Percentiles rank a stretch among this genome's conserved stretches.
Conservation (phyloP, 495 filamentous ascomycete genomes). For the Pseudoneurospora amorphoporcata region DNA sequence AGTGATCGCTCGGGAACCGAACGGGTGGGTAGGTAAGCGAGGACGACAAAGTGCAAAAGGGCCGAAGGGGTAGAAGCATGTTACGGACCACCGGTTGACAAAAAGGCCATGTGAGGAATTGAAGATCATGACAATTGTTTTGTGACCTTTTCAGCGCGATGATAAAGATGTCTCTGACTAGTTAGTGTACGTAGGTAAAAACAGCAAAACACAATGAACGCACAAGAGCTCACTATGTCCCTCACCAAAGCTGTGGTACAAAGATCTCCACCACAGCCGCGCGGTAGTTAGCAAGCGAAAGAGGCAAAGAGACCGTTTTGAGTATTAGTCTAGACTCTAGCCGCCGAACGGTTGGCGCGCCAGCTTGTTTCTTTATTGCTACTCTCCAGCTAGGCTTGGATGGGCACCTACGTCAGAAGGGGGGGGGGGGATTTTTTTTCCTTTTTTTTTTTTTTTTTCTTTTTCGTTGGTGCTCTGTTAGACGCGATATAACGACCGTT, state of each 20-base stretch:
- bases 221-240: background rate
- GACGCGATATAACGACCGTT: background rate
- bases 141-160: background rate
- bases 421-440: too few relatives aligned
- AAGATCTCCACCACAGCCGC: background rate
- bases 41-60: background rate
- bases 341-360: background rate
- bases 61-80: background rate
- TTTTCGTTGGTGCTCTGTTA: background rate
- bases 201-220: too few relatives aligned
- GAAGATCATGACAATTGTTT: background rate
- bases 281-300: background rate
- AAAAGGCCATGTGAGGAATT: background rate
- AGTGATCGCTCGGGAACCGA: background rate
- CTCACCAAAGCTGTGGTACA: background rate
- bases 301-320: background rate
- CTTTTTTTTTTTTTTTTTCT: background rate
- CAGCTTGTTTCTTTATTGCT: background rate
- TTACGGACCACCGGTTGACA: background rate
- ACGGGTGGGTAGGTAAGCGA: background rate
- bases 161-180: too few relatives aligned
- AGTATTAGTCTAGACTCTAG: background rate
- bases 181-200: too few relatives aligned
- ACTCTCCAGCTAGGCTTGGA: background rate
- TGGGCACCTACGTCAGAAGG: background rate